Percentiles rank a stretch among this genome's conserved stretches.
phyloP scores from a whole-genome alignment of 179 eudicot genomes.

The Vitellaria paradoxa region DNA sequence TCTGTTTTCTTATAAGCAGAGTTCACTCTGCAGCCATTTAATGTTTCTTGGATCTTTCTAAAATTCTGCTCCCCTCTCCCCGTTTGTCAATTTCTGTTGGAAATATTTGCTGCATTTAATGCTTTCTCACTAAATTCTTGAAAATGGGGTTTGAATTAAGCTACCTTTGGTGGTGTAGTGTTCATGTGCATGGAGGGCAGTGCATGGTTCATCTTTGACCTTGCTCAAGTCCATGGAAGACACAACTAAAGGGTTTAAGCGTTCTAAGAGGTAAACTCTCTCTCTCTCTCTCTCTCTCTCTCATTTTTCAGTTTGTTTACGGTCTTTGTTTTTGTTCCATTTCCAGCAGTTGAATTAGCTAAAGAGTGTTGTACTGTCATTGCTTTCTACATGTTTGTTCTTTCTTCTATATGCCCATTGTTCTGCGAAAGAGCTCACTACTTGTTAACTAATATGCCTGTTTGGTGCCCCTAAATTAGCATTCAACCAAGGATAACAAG shows the following conservation, averaged over 20 bases:
- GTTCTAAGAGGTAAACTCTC: neutral
- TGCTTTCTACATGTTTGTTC: neutral
- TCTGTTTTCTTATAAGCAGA: no score
- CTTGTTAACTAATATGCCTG: slow-evolving; percentile 6
- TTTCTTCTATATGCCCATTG: neutral
- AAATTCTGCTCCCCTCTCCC: no score
- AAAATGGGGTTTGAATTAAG: no score
- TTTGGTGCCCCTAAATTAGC: neutral
- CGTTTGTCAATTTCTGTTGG: no score
- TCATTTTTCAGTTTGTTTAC: neutral
- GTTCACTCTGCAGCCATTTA: no score
- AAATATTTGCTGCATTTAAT: no score
- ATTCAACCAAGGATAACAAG: neutral
- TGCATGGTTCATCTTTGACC: no score
- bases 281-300: neutral
- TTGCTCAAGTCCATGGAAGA: neutral
- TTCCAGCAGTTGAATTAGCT: neutral
- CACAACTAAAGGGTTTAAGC: neutral
- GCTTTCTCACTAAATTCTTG: no score
- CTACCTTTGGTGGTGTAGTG: no score
- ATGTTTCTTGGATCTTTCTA: no score
- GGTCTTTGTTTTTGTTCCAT: neutral
- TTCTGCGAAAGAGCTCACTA: neutral
- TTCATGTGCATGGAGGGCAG: no score
- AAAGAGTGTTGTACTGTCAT: no score